phyloP scores from a whole-genome alignment of 2,329 filamentous ascomycete species.

The Colletotrichum tropicicola region DNA sequence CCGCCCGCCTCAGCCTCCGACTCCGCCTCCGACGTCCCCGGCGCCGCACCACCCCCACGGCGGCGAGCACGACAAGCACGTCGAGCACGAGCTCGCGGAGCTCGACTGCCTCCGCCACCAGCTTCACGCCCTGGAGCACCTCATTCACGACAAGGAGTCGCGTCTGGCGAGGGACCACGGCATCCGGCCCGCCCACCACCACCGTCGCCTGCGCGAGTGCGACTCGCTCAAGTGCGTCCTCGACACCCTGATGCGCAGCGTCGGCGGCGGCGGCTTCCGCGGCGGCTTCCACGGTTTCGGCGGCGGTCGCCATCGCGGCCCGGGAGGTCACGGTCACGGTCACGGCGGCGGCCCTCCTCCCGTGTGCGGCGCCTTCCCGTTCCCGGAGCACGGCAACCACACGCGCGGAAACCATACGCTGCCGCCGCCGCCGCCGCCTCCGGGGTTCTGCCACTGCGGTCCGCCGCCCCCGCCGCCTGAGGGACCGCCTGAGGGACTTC shows the following conservation, averaged over 20 bases:
- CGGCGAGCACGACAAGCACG: conserved; percentile 24
- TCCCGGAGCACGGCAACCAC: conserved; percentile 33
- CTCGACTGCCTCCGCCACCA: conserved; percentile 53
- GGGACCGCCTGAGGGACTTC: conserved; percentile 15
- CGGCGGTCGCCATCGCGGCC: background rate
- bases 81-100: conserved; percentile 54
- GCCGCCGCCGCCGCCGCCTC: conserved; percentile 33
- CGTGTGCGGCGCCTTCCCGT: conserved; percentile 33
- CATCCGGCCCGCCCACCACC: conserved; percentile 30
- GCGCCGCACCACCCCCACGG: background rate
- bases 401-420: conserved; percentile 37
- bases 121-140: conserved; percentile 49
- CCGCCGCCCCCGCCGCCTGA: conserved; percentile 36
- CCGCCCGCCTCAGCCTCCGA: background rate
- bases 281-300: conserved; percentile 14
- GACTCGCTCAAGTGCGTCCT: conserved; percentile 54
- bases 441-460: conserved; percentile 39
- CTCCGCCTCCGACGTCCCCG: conserved; percentile 29
- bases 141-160: conserved; percentile 52
- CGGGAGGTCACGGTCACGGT: background rate
- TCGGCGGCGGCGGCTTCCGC: conserved; percentile 42
- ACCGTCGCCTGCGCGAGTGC: conserved; percentile 41
- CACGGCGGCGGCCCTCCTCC: background rate
- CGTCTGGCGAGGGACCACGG: conserved; percentile 47
- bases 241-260: conserved; percentile 46